A percentile compares a stretch with the other conserved stretches of the same genome.
Conservation (phyloP, 345 rosid genomes). For the Erodium maritimum region DNA sequence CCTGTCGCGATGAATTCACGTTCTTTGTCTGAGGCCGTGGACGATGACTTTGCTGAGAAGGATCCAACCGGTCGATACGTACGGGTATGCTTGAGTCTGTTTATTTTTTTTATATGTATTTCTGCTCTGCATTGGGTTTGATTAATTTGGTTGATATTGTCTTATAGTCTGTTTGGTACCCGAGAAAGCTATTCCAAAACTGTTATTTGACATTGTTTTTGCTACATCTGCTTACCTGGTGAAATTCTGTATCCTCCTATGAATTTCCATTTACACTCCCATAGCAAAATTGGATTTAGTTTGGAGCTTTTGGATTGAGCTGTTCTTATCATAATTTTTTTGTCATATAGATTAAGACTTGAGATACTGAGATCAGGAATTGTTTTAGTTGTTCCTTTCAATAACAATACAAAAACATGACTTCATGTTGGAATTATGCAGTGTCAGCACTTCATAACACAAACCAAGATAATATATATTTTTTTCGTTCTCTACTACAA, state of each 20-base stretch:
- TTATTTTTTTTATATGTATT: background rate
- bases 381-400: background rate
- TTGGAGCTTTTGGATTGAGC: background rate
- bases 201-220: too few relatives aligned
- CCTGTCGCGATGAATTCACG: conserved; percentile 12
- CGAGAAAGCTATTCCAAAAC: background rate
- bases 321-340: too few relatives aligned
- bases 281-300: too few relatives aligned
- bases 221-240: too few relatives aligned
- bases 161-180: background rate
- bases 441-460: background rate
- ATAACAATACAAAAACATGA: background rate
- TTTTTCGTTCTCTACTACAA: background rate
- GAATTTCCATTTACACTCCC: background rate
- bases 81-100: conserved; percentile 29
- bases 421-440: background rate
- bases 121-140: background rate
- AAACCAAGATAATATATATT: too few relatives aligned
- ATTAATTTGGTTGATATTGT: background rate
- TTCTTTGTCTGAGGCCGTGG: conserved; percentile 9
- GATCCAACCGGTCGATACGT: conserved; percentile 59
- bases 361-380: background rate
- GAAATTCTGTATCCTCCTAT: too few relatives aligned
- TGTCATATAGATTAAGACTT: background rate
- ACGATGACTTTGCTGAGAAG: conserved; percentile 37